Conservation (phyloP, 2,329 filamentous ascomycete genomes). For the Talaromyces sp. region DNA sequence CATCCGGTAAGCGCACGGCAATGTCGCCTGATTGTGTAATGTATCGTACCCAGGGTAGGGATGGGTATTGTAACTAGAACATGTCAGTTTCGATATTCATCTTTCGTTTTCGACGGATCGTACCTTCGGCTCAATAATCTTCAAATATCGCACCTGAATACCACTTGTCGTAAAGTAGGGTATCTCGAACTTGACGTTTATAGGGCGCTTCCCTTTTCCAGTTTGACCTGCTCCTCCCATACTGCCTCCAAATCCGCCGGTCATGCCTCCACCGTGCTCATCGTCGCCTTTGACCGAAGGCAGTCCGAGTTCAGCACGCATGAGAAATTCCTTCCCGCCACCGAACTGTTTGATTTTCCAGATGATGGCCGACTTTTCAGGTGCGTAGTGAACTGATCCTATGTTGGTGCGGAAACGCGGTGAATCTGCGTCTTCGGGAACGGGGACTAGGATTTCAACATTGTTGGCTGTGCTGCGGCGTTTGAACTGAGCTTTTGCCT, state of each 20-base stretch:
- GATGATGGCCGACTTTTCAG: slow-evolving; percentile 94
- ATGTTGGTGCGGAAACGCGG: slow-evolving; percentile 97
- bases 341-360: slow-evolving; percentile 99
- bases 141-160: slow-evolving; percentile 96
- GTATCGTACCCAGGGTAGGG: slow-evolving; percentile 94
- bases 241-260: slow-evolving; percentile 90
- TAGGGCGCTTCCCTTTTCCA: slow-evolving; percentile 89
- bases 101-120: slow-evolving; percentile 28
- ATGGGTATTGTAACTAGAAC: slow-evolving; percentile 88
- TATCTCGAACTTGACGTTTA: slow-evolving; percentile 99
- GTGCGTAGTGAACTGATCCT: slow-evolving; percentile 93
- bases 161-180: slow-evolving; percentile 99
- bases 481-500: slow-evolving; percentile 95
- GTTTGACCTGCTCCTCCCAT: slow-evolving; percentile 82
- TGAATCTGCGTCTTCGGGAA: slow-evolving; percentile 94
- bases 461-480: slow-evolving; percentile 97
- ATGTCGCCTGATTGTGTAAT: slow-evolving; percentile 98
- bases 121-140: slow-evolving; percentile 99
- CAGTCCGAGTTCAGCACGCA: slow-evolving; percentile 92
- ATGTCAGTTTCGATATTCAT: slow-evolving; percentile 4
- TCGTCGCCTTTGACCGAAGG: slow-evolving; percentile 94
- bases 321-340: slow-evolving; percentile 96
- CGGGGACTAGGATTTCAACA: slow-evolving; percentile 94
- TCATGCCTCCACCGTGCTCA: slow-evolving; percentile 95
- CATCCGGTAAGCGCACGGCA: slow-evolving; percentile 89